phyloP scores from a whole-genome alignment of 2,329 filamentous ascomycete genomes.

The Aureobasidium sp. region DNA sequence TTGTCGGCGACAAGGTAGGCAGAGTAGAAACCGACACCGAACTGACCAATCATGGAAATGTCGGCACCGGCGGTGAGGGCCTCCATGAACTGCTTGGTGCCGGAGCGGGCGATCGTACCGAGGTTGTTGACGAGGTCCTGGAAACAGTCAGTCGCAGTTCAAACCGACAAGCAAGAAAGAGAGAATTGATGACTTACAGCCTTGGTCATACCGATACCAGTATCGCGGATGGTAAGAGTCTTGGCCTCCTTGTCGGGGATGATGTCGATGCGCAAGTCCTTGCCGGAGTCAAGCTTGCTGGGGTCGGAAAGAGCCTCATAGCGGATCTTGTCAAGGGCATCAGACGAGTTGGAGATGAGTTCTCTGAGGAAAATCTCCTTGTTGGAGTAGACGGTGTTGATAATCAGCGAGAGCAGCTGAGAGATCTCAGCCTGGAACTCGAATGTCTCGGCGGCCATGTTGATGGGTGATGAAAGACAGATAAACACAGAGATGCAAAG shows the following conservation, averaged over 20 bases:
- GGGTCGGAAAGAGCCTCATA: slow-evolving; percentile 97
- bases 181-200: slow-evolving; percentile 49
- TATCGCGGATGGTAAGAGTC: slow-evolving; percentile 95
- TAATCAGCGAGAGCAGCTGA: slow-evolving; percentile 98
- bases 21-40: slow-evolving; percentile 99
- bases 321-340: slow-evolving; percentile 99
- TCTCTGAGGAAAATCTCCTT: slow-evolving; percentile 99
- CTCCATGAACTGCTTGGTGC: slow-evolving; percentile 99
- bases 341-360: slow-evolving; percentile 95
- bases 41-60: slow-evolving; percentile 99
- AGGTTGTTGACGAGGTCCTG: slow-evolving; percentile 97
- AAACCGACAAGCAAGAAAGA: slow-evolving; percentile 19
- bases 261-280: slow-evolving; percentile 98
- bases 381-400: slow-evolving; percentile 99
- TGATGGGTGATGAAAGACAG: slow-evolving; percentile 30
- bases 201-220: slow-evolving; percentile 99
- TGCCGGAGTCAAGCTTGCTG: slow-evolving; percentile 92
- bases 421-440: slow-evolving; percentile 99
- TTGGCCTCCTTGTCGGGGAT: slow-evolving; percentile 96
- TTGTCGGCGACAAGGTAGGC: slow-evolving; percentile 98
- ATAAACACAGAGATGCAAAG: slow-evolving; percentile 8
- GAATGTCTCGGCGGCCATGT: slow-evolving; percentile 88
- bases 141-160: slow-evolving; percentile 42
- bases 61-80: slow-evolving; percentile 95
- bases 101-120: slow-evolving; percentile 97